Base-by-base conservation (phyloP, 1,284 basidiomycete genomes). In the Testicularia cyperi region DNA sequence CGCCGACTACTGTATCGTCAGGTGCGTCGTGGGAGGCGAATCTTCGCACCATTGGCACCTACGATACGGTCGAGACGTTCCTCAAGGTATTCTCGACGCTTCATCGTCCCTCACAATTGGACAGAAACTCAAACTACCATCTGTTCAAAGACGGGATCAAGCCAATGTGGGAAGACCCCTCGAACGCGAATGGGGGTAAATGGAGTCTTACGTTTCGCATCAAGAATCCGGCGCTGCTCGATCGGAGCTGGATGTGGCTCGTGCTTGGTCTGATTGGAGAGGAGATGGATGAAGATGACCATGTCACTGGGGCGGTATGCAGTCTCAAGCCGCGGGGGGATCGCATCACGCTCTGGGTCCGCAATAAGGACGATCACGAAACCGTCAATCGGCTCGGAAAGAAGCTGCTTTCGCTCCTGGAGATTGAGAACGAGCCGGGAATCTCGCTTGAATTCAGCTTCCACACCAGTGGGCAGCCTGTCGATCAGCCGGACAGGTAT, bases 1-100 rank as follows among this genome's bases (percentile, higher is more conserved):
- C 65, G 87, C 90, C 77, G 82, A 84, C 68, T 88, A 90, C 13
- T 57, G 30, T 15, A 7, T 8, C 15, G 9, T 36, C 38, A 56
- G 14, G 18, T 18, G 10, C 47, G 6, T 55, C 36, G 12, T 70
- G 65, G 49, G 68, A 69, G 27, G 67, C 66, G 21, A 55, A 58
- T 21, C 54, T 72, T 12, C 68, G 61, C 32, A 57, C 55, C 19
- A 36, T 68, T 25, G 77, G 76, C 27, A 34, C 51, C 18, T 76
- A 68, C 46, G 30, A 49, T 8, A 34, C 72, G 62, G 79, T 95
- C 44, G 88, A 95, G 77, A 83, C 85, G 20, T 95, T 92, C 80
- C 92, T 90, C 72, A 83, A 88, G n/a, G 88, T 90, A 79, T 88
- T 92, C 80, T 91, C 92, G 78, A 92, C 91, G 84, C 83, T 94